phyloP scores from a whole-genome alignment of 495 filamentous ascomycete species.

The Neurospora sublineolata region DNA sequence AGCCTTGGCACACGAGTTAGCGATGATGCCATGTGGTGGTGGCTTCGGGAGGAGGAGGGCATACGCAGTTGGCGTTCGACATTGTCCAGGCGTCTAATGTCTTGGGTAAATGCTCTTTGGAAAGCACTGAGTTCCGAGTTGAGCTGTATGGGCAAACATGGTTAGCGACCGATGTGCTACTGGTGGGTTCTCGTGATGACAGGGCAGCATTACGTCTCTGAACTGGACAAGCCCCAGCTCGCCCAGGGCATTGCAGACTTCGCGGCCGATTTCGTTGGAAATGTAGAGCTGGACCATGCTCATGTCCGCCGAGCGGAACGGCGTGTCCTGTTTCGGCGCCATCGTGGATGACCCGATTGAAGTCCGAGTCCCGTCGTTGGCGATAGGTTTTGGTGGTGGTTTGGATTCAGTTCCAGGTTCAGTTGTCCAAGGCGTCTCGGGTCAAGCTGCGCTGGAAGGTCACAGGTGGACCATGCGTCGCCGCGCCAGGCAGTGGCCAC shows the following conservation, averaged over 20 bases:
- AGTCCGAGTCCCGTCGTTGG: not conserved
- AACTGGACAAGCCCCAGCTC: constrained; percentile 95
- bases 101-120: constrained; percentile 92
- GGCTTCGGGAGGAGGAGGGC: constrained; percentile 17
- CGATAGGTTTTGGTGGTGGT: not conserved
- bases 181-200: not conserved
- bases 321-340: constrained; percentile 63
- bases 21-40: not conserved
- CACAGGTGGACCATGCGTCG: not conserved
- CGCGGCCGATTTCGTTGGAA: constrained; percentile 93
- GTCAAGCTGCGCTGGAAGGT: not conserved
- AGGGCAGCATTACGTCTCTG: constrained; percentile 58
- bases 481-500: not conserved
- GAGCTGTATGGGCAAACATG: constrained; percentile 42
- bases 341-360: constrained; percentile 25
- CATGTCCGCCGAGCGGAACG: constrained; percentile 99
- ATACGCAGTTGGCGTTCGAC: constrained; percentile 92
- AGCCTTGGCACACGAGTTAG: constrained; percentile 42
- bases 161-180: constrained; percentile 6
- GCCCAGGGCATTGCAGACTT: constrained; percentile 91
- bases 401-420: not conserved
- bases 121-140: constrained; percentile 89
- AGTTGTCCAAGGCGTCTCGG: not conserved
- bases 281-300: constrained; percentile 99
- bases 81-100: constrained; percentile 94